These are phyloP conservation scores for Leishmania aethiopica DNA, from an alignment of 208 protist species.

Conservation along the genomic window DNA sequence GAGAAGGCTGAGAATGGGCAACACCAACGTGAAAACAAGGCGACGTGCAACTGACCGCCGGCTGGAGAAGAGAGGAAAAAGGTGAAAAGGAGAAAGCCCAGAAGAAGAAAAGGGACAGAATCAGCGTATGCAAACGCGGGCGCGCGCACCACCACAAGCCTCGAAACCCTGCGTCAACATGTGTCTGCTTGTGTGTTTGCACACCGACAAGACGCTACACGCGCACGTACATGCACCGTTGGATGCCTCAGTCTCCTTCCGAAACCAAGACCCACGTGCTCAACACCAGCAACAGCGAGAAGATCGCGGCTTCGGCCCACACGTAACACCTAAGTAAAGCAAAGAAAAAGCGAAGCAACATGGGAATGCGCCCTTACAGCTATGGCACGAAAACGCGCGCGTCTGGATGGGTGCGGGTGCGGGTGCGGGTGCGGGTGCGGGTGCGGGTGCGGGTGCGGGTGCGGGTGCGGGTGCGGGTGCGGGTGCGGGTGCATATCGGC, in stretches of 20 bases:
- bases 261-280: neutral
- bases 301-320: neutral
- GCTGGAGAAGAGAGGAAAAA: neutral
- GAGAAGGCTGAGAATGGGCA: neutral
- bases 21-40: neutral
- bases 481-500: neutral
- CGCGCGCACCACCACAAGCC: neutral
- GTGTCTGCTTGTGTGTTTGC: neutral
- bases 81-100: neutral
- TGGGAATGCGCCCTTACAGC: neutral
- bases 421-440: neutral
- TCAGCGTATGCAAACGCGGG: neutral
- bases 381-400: neutral
- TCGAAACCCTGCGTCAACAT: neutral
- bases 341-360: neutral
- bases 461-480: neutral
- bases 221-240: neutral
- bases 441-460: neutral
- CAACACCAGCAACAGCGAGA: neutral
- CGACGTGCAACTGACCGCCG: neutral
- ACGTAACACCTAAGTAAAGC: neutral
- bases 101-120: neutral
- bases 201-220: neutral
- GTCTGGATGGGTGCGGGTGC: neutral
- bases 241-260: neutral